Evolutionary conservation across 78 protist genomes (phyloP), one percentile per base, ranked within the genome.

Genomic region (Goniomonas avonlea): DNA sequence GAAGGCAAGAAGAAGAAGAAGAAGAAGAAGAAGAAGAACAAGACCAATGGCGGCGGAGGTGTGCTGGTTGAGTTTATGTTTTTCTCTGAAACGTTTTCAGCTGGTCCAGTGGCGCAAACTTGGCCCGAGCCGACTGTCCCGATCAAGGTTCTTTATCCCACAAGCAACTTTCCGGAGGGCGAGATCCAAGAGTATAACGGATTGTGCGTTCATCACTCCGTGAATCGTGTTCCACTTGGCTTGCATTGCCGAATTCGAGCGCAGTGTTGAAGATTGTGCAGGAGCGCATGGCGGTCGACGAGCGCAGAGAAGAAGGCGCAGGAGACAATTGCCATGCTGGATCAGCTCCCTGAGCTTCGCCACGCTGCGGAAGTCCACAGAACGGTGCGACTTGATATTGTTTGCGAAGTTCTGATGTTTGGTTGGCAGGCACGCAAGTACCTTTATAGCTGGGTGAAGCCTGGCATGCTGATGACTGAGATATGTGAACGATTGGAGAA

Each of bases 321-420:
- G 11, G 97, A 94, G 61, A 63, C 86, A 17, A 18, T 85, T 5
- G 34, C n/a, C n/a, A n/a, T n/a, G n/a, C n/a, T n/a, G n/a, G n/a
- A n/a, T n/a, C n/a, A n/a, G n/a, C n/a, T n/a, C n/a, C n/a, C n/a
- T 41, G 90, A 91, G 66, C 74, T 84, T n/a, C 89, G 98, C 17
- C 45, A 47, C 56, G 98, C 93, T 7, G 97, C 98, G 47, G 98
- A 95, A 71, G 95, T 86, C 29, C 96, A 89, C 50, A 41, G 92
- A 60, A 63, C 40, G 11, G n/a, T n/a, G n/a, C n/a, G n/a, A n/a
- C n/a, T n/a, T n/a, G n/a, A n/a, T n/a, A n/a, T n/a, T n/a, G n/a
- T n/a, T n/a, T n/a, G n/a, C n/a, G n/a, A n/a, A n/a, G n/a, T n/a
- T n/a, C n/a, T n/a, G n/a, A n/a, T n/a, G n/a, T n/a, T n/a, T n/a